Evolutionary conservation across 495 filamentous ascomycete species (phyloP), one percentile per base, ranked within the genome.

Genomic region (Neurospora sp.): DNA sequence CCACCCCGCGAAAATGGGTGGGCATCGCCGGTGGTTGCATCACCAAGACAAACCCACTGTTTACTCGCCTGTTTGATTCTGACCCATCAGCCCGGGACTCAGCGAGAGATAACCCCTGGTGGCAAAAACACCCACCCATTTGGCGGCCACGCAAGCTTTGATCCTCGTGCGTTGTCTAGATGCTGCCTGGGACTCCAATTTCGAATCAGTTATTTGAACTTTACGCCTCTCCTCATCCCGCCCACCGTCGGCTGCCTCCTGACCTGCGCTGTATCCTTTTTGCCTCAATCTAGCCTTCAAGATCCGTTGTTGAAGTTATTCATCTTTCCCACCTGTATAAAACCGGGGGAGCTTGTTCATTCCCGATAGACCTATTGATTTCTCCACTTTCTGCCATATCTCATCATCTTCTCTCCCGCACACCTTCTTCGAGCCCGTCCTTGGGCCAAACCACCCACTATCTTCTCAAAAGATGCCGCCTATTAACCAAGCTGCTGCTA

Each of bases 401-500:
- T 66, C 53, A 18, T 66, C 53, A 35, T 66, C 20, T 20, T 66
- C 48, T 66, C 40, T 40, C 69, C 5, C 9, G 40, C 40, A 48
- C 37, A 59, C 40, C 31, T 46, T 70, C 39, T 31, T 31, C 40
- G 12, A 48, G 27, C 53, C 53, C 53, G 27, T 35, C 14, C 27
- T 35, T 71, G 31, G 35, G 31, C 16, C 35, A 20, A 68, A 35
- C n/a, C 59, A 42, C 69, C 37, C 42, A 40, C 6, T 31, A 20
- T 31, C 41, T 35, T 70, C 12, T 46, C 39, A 41, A 80, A 69
- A 71, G 53, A 82, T 83, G 80, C 81, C 81, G 9, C 81, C 85
- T 76, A 79, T 82, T 84, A 87, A 87, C 79, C 83, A 85, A 69
- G 77, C 82, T 76, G 77, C 82, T 76, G 78, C 76, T 31, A 69